Evolutionary conservation across 2,329 filamentous ascomycete species (phyloP).

Genomic region (Magnaporthales sp.): DNA sequence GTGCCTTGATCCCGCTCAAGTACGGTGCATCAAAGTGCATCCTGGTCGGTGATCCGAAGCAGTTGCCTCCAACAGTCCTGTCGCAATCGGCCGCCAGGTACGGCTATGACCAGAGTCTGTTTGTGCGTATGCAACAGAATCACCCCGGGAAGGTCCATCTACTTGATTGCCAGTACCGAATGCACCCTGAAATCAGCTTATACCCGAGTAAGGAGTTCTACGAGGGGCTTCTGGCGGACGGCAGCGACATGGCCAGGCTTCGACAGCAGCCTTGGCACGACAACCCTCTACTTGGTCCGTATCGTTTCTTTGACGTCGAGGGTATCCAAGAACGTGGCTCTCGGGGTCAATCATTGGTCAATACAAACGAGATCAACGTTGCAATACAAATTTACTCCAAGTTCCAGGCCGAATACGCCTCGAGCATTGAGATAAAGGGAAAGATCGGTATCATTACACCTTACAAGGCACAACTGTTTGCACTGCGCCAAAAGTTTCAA

Average conservation of each 20-base stretch:
- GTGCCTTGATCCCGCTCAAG: slow-evolving; percentile 91
- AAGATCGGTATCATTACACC: slow-evolving; percentile 97
- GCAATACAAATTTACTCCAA: slow-evolving; percentile 79
- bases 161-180: slow-evolving; percentile 96
- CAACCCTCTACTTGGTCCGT: slow-evolving; percentile 74
- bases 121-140: slow-evolving; percentile 96
- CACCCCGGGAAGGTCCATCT: slow-evolving; percentile 82
- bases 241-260: slow-evolving; percentile 69
- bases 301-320: slow-evolving; percentile 93
- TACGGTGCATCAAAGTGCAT: slow-evolving; percentile 97
- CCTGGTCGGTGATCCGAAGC: slow-evolving; percentile 94
- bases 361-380: slow-evolving; percentile 76
- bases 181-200: slow-evolving; percentile 92
- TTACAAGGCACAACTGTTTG: slow-evolving; percentile 85
- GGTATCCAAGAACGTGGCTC: slow-evolving; percentile 77
- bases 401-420: slow-evolving; percentile 59
- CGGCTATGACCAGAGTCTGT: slow-evolving; percentile 95
- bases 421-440: slow-evolving; percentile 55
- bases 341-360: slow-evolving; percentile 83
- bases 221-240: slow-evolving; percentile 77
- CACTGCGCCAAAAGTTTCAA: slow-evolving; percentile 68
- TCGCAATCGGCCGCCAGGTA: slow-evolving; percentile 87
- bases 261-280: slow-evolving; percentile 79
- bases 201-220: slow-evolving; percentile 94
- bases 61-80: slow-evolving; percentile 89